Evolutionary conservation across 208 protist species (phyloP).

Genomic region (Leptomonas pyrrhocoris): DNA sequence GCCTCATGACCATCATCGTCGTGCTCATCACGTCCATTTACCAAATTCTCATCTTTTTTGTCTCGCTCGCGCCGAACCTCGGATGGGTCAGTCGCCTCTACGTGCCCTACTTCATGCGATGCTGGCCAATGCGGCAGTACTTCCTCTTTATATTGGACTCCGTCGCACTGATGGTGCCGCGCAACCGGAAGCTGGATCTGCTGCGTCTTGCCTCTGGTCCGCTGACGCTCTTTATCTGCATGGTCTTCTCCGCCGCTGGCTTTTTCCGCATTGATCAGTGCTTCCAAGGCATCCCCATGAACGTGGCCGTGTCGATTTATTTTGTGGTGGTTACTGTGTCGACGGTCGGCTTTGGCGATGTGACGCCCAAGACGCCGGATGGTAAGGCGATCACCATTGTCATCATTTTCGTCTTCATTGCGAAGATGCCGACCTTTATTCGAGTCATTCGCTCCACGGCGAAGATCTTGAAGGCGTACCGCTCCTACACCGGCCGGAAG

Average conservation of each 20-base stretch:
- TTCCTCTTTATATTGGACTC: slow-evolving; percentile 87
- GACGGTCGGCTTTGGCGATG: slow-evolving; percentile 87
- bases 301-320: slow-evolving; percentile 70
- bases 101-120: slow-evolving; percentile 86
- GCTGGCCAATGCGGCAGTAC: slow-evolving; percentile 89
- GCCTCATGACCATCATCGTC: slow-evolving; percentile 65
- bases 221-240: slow-evolving; percentile 75
- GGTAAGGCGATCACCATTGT: slow-evolving; percentile 71
- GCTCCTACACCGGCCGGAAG: slow-evolving; percentile 63
- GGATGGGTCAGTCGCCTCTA: slow-evolving; percentile 81
- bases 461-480: slow-evolving; percentile 67
- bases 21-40: slow-evolving; percentile 84
- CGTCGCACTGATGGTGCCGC: slow-evolving; percentile 60
- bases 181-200: slow-evolving; percentile 71
- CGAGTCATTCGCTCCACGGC: slow-evolving; percentile 60
- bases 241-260: slow-evolving; percentile 71
- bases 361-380: slow-evolving; percentile 62
- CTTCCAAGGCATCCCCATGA: slow-evolving; percentile 66
- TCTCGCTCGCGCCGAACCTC: slow-evolving; percentile 43
- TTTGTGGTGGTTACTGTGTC: slow-evolving; percentile 81
- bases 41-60: slow-evolving; percentile 76
- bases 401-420: slow-evolving; percentile 84
- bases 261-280: slow-evolving; percentile 79
- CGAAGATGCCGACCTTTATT: slow-evolving; percentile 88
- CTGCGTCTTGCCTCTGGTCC: slow-evolving; percentile 66